Conservation (phyloP, 75 land plant genomes). For the Sequoia sempervirens region DNA sequence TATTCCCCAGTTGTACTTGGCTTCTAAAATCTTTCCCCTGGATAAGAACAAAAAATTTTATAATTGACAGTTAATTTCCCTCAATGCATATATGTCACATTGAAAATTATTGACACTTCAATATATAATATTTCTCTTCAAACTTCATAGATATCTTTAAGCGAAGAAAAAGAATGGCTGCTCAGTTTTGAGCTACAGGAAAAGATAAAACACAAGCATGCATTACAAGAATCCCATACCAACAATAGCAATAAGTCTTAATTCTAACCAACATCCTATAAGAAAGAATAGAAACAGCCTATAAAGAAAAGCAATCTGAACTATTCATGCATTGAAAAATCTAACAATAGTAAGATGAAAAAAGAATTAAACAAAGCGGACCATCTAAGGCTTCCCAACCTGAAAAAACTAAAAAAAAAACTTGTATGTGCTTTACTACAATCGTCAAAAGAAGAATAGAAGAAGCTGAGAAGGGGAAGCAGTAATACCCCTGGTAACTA, state of each 20-base stretch:
- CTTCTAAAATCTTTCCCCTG: conserved; percentile 88
- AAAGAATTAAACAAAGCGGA: no score
- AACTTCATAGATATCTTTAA: neutral
- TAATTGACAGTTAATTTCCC: neutral
- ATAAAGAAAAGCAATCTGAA: neutral
- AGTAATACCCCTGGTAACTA: no score
- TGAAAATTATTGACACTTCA: neutral
- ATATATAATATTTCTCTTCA: neutral
- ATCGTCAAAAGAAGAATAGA: no score
- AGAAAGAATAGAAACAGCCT: neutral
- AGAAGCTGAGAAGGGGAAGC: no score
- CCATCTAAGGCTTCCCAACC: no score
- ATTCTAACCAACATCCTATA: neutral
- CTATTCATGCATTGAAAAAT: neutral
- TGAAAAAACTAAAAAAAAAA: no score
- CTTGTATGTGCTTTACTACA: no score
- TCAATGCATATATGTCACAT: neutral
- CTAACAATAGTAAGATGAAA: neutral
- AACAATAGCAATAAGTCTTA: neutral
- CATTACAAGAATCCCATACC: neutral
- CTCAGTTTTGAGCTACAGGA: neutral
- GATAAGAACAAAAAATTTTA: neutral
- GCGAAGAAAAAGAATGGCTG: neutral
- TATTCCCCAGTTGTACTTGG: conserved; percentile 85
- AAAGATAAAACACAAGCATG: neutral